phyloP scores from a whole-genome alignment of 805 yeast species.

The Kazachstania bromeliacearum region DNA sequence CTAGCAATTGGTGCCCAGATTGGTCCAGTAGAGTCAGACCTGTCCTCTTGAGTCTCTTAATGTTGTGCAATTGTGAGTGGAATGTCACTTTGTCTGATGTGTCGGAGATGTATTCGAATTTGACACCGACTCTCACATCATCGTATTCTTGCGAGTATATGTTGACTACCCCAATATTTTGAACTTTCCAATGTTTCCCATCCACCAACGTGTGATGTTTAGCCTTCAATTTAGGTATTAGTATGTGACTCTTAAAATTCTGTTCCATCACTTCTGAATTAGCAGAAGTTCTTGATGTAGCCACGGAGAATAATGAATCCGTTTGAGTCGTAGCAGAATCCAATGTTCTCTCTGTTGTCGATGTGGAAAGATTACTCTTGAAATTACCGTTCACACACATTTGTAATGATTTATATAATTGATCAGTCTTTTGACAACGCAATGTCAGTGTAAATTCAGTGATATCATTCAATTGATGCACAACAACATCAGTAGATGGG shows the following conservation, averaged over 20 bases:
- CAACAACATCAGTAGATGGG: constrained; percentile 10
- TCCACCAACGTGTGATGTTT: constrained; percentile 14
- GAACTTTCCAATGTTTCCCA: constrained; percentile 17
- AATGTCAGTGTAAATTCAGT: constrained; percentile 14
- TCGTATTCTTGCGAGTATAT: constrained; percentile 17
- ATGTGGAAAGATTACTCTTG: constrained; percentile 12
- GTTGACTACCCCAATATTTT: constrained; percentile 12
- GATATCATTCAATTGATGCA: constrained; percentile 6
- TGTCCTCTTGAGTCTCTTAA: constrained; percentile 23
- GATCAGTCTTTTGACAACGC: constrained; percentile 17
- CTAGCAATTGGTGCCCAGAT: constrained; percentile 15
- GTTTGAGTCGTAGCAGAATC: constrained; percentile 20
- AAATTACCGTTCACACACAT: constrained; percentile 16
- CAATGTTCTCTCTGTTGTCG: constrained; percentile 20
- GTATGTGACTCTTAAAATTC: constrained; percentile 4
- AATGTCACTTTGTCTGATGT: constrained; percentile 2
- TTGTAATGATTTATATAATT: constrained; percentile 14
- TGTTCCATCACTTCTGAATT: background rate
- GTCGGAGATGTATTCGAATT: constrained; percentile 9
- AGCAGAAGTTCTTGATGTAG: constrained; percentile 7
- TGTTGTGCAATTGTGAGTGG: constrained; percentile 9
- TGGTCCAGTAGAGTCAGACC: constrained; percentile 17
- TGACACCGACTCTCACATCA: constrained; percentile 11
- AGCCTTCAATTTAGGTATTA: constrained; percentile 18
- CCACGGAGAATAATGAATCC: constrained; percentile 5